Evolutionary conservation across 345 rosid species (phyloP), one percentile per base, ranked within the genome.

Genomic region (Clarkia xantiana): DNA sequence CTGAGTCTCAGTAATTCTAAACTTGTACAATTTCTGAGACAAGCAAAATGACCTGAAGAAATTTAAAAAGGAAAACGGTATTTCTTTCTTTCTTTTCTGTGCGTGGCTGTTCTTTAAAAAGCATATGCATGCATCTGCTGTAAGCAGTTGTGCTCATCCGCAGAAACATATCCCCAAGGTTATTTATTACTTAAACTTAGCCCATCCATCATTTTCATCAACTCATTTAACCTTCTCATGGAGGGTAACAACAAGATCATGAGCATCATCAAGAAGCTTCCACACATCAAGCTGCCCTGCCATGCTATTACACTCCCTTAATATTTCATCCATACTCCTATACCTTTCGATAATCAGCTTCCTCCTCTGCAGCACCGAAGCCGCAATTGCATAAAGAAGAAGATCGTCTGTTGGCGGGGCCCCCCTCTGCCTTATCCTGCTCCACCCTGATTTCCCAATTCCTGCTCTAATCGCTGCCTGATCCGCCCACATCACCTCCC

Each of bases 401-500:
- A 93, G 51, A 78, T 93, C 94, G 3, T 93, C 94, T 0, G 94
- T 82, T 0, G 99, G 99, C 2, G 96, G 96, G 1, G 87, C 90
- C 0, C 76, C 66, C 62, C n/a, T n/a, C n/a, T 79, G 94, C 59
- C 87, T 76, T 60, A 87, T 80, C 40, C 77, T 65, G 67, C 82
- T 78, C 98, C 98, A 87, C 0, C 94, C 79, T 18, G 96, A 74
- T 55, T 77, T 87, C 41, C 94, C 87, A 1, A 91, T 61, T 58
- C 94, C 89, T 6, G 86, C 86, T 65, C 95, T 82, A 18, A 82
- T 70, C 14, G 99, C 94, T 40, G 95, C 96, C 63, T 84, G 96
- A 68, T 91, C 96, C 16, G 96, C 99, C 99, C 99, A 87, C 72
- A 91, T 76, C 38, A 87, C 96, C 69, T 91, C 99, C 99, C 99